Conservation (phyloP, 345 rosid species). For the Salix dunnii region DNA sequence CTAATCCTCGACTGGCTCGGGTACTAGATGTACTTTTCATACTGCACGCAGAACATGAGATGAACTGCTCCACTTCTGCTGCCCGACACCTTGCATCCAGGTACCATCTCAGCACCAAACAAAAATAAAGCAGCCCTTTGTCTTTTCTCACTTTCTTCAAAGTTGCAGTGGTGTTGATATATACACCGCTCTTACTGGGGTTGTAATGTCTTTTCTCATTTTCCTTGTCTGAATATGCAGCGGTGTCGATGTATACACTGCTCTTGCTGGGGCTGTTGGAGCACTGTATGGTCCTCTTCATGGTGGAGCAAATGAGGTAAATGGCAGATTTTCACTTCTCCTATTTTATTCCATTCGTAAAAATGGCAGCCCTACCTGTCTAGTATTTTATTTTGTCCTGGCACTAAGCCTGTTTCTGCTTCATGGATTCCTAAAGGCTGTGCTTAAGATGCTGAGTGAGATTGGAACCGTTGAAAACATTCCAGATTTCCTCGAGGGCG, state of each 20-base stretch:
- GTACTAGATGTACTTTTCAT: slow-evolving; percentile 87
- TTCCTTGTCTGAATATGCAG: slow-evolving; percentile 35
- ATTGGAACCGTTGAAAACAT: slow-evolving; percentile 88
- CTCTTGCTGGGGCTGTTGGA: slow-evolving; percentile 94
- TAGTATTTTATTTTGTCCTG: neutral
- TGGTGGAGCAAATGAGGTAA: slow-evolving; percentile 97
- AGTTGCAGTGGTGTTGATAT: slow-evolving; percentile 85
- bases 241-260: slow-evolving; percentile 94
- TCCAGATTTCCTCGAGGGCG: slow-evolving; percentile 90
- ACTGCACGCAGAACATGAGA: slow-evolving; percentile 96
- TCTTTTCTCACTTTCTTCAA: slow-evolving; percentile 4
- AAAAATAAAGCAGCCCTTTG: neutral
- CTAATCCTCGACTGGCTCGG: slow-evolving; percentile 89
- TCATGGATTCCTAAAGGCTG: slow-evolving; percentile 61
- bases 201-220: slow-evolving; percentile 5
- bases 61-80: slow-evolving; percentile 96
- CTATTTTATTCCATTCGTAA: neutral
- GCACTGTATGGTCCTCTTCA: slow-evolving; percentile 98
- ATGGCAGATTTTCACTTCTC: neutral
- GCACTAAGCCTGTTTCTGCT: neutral
- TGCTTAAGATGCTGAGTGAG: slow-evolving; percentile 92
- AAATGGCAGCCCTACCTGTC: neutral
- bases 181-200: slow-evolving; percentile 73
- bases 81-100: slow-evolving; percentile 97
- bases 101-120: slow-evolving; percentile 31